Evolutionary conservation across 371 early-diverging fungal species (phyloP).

Genomic region (Vairimorpha necatrix): DNA sequence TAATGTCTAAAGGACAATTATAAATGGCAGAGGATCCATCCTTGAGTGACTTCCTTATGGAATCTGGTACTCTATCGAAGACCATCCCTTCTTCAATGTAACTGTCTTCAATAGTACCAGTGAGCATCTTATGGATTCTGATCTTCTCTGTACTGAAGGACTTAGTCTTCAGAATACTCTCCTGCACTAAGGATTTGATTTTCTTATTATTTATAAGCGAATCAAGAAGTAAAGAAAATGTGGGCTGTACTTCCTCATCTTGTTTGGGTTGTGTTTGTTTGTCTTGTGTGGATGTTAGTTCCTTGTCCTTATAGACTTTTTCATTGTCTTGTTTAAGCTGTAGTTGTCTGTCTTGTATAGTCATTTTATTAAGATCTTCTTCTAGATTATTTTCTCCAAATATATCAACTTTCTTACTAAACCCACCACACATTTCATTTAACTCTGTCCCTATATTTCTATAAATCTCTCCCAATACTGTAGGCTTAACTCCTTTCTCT

Average conservation of each 20-base stretch:
- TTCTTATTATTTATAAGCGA: slow-evolving; percentile 48
- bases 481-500: slow-evolving; percentile 56
- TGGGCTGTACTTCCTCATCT: neutral
- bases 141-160: slow-evolving; percentile 59
- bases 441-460: slow-evolving; percentile 36
- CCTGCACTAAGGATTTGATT: slow-evolving; percentile 38
- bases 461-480: slow-evolving; percentile 38
- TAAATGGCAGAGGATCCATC: slow-evolving; percentile 79
- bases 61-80: slow-evolving; percentile 84
- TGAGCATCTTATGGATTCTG: slow-evolving; percentile 73
- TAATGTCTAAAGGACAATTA: slow-evolving; percentile 84
- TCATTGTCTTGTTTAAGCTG: neutral
- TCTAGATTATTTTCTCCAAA: neutral
- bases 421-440: neutral
- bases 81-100: slow-evolving; percentile 91
- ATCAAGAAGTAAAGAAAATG: slow-evolving; percentile 8
- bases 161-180: slow-evolving; percentile 36
- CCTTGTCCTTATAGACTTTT: slow-evolving; percentile 37
- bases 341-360: neutral
- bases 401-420: slow-evolving; percentile 18
- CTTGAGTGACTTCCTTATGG: slow-evolving; percentile 54
- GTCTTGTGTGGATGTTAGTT: too few relatives aligned
- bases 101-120: slow-evolving; percentile 81
- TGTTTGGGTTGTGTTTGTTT: too few relatives aligned
- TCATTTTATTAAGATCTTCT: neutral